Base-by-base conservation (phyloP, 441 rosid genomes). In the Syzygium syzygioides region DNA sequence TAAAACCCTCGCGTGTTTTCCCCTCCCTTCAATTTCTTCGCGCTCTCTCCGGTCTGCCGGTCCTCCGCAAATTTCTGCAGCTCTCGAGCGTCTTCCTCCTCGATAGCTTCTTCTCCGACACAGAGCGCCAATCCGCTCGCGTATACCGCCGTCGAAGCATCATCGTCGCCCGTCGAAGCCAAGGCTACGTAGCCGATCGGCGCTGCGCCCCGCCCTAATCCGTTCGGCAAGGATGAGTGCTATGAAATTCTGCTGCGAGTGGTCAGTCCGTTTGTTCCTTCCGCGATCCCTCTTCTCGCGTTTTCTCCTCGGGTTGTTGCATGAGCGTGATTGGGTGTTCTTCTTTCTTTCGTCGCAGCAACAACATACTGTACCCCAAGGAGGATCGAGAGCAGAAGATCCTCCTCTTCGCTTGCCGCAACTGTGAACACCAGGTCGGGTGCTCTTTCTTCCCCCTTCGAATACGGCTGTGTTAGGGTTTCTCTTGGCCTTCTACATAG, bases 191-290 rank as follows among this genome's bases (percentile, higher is more conserved):
- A 71, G 52, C 83, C 83, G n/a, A 71, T 71, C 83, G 50, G n/a
- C n/a, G 17, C n/a, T 37, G 0, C 41, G 17, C 50, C 50, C 83
- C n/a, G n/a, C n/a, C n/a, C 52, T 0, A 71, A 23, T 41, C 41
- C 52, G 84, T 52, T 37, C 55, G 48, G 48, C 48, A 45, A 94
- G 93, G 91, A 97, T 97, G 98, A 96, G 98, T 95, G 92, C 97
- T 17, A 96, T 96, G 99, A 97, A 96, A 62, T 96, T 95, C 90
- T 97, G 97, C 93, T 96, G 98, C 48, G 98, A 96, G 92, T 95
- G 98, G 98, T 96, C 19, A 12, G 59, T 87, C 3, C 85, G 4
- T 18, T 68, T 64, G 17, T 86, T 8, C 55, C 55, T 60, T 60
- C 19, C 30, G 52, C 79, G 76, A n/a, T 14, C 66, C 88, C 71